Evolutionary conservation across 306 rosid species (phyloP).

Genomic region (Cucurbita ficifolia): DNA sequence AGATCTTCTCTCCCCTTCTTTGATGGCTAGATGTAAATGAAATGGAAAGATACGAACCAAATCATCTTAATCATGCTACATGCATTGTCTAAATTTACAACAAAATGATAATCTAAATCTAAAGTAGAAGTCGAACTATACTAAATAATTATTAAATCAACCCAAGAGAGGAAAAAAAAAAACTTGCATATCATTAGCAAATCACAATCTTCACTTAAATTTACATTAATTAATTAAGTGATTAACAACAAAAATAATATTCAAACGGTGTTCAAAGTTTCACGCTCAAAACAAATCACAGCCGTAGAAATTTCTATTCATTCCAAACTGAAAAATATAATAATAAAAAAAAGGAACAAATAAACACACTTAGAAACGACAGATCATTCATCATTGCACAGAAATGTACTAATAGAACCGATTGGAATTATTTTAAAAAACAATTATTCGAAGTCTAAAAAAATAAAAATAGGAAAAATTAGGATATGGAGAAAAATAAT

Average conservation of each 20-base stretch:
- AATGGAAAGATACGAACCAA: no score
- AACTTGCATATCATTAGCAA: background rate
- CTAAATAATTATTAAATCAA: no score
- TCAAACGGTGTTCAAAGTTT: background rate
- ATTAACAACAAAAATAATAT: background rate
- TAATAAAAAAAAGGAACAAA: background rate
- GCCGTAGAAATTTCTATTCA: background rate
- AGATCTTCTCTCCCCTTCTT: no score
- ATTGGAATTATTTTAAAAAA: background rate
- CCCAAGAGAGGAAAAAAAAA: background rate
- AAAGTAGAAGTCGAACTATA: no score
- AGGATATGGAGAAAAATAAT: background rate
- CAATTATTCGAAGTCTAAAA: background rate
- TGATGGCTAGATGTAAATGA: no score
- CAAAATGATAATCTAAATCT: no score
- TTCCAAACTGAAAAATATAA: background rate
- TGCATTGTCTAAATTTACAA: no score
- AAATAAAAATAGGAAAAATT: background rate
- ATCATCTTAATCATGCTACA: no score
- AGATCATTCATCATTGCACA: background rate
- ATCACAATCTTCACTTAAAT: background rate
- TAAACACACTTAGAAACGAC: background rate
- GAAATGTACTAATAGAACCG: background rate
- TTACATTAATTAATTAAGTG: constrained; percentile 2
- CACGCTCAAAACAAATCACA: background rate